Base-by-base conservation (phyloP, 371 early-diverging fungal species). In the Coemansia sp. region DNA sequence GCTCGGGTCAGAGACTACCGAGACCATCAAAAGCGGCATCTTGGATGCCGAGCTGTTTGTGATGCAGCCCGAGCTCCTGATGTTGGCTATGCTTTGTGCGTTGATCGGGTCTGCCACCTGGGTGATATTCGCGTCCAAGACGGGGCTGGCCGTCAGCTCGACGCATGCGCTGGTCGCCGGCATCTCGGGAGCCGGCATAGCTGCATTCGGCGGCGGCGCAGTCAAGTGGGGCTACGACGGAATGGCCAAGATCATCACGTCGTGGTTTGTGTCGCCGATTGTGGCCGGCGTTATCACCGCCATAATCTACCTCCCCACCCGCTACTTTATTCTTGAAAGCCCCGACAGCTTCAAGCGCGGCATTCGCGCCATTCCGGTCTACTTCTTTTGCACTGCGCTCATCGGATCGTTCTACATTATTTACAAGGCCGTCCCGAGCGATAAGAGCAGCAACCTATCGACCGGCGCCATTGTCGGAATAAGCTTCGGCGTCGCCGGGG, bases 121-220 rank as follows among this genome's bases (percentile, higher is more conserved):
- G 92, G 88, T 90, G 16, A 69, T 92, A 31, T 76, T 84, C 65
- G 90, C 93, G 9, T 78, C 82, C 41, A 68, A 65, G 40, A 49
- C 68, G 16, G 85, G 86, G 3, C 60, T 68, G 55, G 86, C 85
- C 38, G 85, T 85, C 33, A 82, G 83, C 52, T 84, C 85, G 41
- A 85, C 86, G 4, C 86, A 86, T 72, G 85, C 91, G 40, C 89
- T 94, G 61, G 88, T 92, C 34, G 94, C 92, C 63, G 94, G 91
- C 36, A 77, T 92, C 59, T 80, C 84, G 57, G 92, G 94, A 61
- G 81, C 83, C 14, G 94, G 91, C 57, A 86, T 94, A 53, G 79
- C 90, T 61, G 86, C 83, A 0, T 90, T 83, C 55, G 94, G 94
- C 52, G 65, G 70, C 31, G 55, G 57, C n/a, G 75, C 84, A 36